Evolutionary conservation across 2,329 filamentous ascomycete species (phyloP), one percentile per base, ranked within the genome.

Genomic region (Grosmannia serpens): DNA sequence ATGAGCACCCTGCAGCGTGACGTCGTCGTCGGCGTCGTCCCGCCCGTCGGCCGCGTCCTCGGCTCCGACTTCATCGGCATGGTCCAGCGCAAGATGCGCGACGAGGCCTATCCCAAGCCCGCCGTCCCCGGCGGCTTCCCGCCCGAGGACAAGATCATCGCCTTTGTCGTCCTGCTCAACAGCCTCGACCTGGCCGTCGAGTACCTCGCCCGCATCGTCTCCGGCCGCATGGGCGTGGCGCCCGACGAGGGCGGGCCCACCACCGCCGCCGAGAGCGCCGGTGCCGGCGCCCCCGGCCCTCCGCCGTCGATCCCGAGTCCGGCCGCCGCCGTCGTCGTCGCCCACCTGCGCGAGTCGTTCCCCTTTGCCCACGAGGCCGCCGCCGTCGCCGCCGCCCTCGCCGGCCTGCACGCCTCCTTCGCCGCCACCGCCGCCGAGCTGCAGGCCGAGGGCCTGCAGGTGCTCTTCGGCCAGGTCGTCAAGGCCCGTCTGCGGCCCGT

Each of bases 21-120:
- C 22, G 85, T 96, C 4, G 81, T 95, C 26, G 83, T 83, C 49
- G 88, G 83, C 59, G 88, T 95, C 8, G 74, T 96, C 29, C 87
- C 91, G 2, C 87, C 85, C 0, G 77, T 97, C 6, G 83, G 87
- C 22, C 83, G 90, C 38, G 86, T 99, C 0, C 80, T 99, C 4
- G 85, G 87, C 33, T 84, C 85, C 4, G 94, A 99, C 70, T 99
- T 97, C 69, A 86, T 97, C 63, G 89, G 90, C 66, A 96, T 99
- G 91, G 86, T 96, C 46, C 92, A 97, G 70, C 86, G 92, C 60
- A 96, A 95, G 73, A 97, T 99, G 94, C 85, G 91, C 51, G 91
- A 97, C 69, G 94, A 99, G 71, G 88, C 86, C 62, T 97, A 96
- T 68, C 94, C 92, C 0, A 89, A 87, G 67, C 79, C 89, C 2